Evolutionary conservation across 2,329 filamentous ascomycete species (phyloP), one percentile per base, ranked within the genome.

Genomic region (Fusarium guadeloupense): DNA sequence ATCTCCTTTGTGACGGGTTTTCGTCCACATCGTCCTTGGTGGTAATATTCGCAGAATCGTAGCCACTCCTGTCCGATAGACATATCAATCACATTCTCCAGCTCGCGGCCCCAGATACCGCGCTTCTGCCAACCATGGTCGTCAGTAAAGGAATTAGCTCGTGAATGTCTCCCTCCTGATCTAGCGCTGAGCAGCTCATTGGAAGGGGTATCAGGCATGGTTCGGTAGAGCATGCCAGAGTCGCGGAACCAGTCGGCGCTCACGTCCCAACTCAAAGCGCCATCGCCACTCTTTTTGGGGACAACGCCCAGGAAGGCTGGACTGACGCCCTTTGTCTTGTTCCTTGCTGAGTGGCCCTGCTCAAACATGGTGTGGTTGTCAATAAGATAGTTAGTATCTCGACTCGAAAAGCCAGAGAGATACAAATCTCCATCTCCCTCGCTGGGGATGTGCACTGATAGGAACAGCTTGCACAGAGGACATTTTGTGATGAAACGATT

Each of bases 331-430:
- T 60, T 71, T 23, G 42, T 64, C 54, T 70, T 72, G 21, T 58
- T 65, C 35, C 67, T 71, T 25, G 71, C 65, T 1, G 71, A 47
- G 43, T 75, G 74, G 9, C 68, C 66, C 48, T 72, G 67, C 5
- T 74, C 72, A 42, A 69, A 72, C 68, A 76, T 68, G 41, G 65
- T 67, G 23, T 66, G 50, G 5, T 67, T 61, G 51, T 75, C 72
- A 20, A 76, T 68, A 44, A 76, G 60, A 45, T 75, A 75, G 47
- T 69, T 75, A 13, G 70, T 73, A 50, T 76, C 74, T 16, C 74
- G 66, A 25, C 64, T 73, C 23, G 74, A 76, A 38, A 76, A 72
- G 2, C 71, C 74, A 4, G 74, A 71, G 28, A 76, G 64, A n/a
- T 66, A 68, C 6, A 72, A 52, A 16, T 75, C 71, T 7, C 71